These are phyloP conservation scores for Astrocystis sublimbata DNA, from an alignment of 495 filamentous ascomycete species.

Conservation along the genomic window DNA sequence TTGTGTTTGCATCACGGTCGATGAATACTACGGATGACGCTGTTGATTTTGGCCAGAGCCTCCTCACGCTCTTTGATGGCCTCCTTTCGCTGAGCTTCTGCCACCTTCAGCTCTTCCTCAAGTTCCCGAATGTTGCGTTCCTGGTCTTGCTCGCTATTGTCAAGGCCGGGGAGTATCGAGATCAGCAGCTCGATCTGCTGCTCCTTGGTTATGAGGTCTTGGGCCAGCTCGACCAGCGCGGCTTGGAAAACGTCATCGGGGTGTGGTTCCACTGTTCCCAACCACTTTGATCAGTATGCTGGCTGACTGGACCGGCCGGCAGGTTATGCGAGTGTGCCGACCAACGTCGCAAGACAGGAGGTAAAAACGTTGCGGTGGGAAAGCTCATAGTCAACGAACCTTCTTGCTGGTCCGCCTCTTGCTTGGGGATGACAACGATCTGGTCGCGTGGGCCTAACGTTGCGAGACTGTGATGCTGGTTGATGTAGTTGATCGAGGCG, in stretches of 20 bases:
- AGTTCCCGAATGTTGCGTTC: slow-evolving; percentile 69
- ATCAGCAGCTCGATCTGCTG: slow-evolving; percentile 94
- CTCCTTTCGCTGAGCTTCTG: slow-evolving; percentile 68
- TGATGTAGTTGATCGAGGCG: slow-evolving; percentile 78
- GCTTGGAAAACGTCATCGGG: slow-evolving; percentile 65
- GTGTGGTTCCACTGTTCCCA: slow-evolving; percentile 55
- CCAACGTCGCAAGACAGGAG: background rate
- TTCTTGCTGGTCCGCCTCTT: slow-evolving; percentile 43
- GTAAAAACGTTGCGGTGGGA: background rate
- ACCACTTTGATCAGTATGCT: background rate
- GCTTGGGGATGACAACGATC: slow-evolving; percentile 55
- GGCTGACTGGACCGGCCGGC: background rate
- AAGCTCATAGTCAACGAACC: slow-evolving; percentile 24
- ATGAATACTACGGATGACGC: slow-evolving; percentile 60
- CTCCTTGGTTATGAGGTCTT: slow-evolving; percentile 84
- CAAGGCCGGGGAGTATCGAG: slow-evolving; percentile 79
- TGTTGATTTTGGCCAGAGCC: slow-evolving; percentile 67
- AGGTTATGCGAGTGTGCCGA: background rate
- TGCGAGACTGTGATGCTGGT: slow-evolving; percentile 75
- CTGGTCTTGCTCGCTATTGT: slow-evolving; percentile 82
- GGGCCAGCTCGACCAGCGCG: slow-evolving; percentile 76
- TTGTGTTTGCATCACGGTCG: slow-evolving; percentile 39
- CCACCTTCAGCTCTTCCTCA: slow-evolving; percentile 71
- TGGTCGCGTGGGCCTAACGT: slow-evolving; percentile 61
- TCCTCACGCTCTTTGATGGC: slow-evolving; percentile 71